These are phyloP conservation scores for Zymoseptoria tritici DNA, from an alignment of 2,329 filamentous ascomycete species.

Conservation along the genomic window DNA sequence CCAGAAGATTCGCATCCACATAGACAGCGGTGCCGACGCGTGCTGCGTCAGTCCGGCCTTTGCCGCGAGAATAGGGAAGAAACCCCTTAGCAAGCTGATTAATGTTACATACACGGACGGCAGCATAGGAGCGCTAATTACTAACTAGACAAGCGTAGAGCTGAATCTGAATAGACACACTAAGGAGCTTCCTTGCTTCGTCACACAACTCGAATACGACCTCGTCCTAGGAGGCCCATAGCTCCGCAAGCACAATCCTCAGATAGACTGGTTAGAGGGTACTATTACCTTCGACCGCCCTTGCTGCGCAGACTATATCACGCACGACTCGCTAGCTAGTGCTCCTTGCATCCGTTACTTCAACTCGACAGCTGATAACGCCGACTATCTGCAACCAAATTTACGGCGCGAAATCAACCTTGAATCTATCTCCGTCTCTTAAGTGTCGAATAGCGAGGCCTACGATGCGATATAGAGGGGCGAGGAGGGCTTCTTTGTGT, in stretches of 20 bases:
- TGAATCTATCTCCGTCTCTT: too few species aligned
- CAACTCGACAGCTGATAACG: neutral
- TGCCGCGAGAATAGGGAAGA: neutral
- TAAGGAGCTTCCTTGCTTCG: neutral
- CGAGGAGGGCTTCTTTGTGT: too few species aligned
- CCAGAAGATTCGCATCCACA: neutral
- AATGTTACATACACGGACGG: neutral
- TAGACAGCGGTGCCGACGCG: neutral
- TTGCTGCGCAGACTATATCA: neutral
- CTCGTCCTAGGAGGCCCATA: neutral
- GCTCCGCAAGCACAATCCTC: neutral
- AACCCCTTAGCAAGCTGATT: neutral
- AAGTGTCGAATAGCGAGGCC: too few species aligned
- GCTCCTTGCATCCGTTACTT: neutral
- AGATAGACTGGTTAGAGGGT: neutral
- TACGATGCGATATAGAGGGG: too few species aligned
- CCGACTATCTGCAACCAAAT: neutral
- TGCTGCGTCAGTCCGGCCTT: neutral
- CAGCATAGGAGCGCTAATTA: neutral
- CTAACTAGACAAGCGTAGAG: neutral
- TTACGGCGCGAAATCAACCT: neutral
- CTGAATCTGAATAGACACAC: neutral
- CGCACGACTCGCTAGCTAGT: too few species aligned
- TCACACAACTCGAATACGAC: neutral
- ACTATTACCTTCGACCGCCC: neutral